Conservation (phyloP, 805 yeast genomes). For the Saccharomycopsis amapae region DNA sequence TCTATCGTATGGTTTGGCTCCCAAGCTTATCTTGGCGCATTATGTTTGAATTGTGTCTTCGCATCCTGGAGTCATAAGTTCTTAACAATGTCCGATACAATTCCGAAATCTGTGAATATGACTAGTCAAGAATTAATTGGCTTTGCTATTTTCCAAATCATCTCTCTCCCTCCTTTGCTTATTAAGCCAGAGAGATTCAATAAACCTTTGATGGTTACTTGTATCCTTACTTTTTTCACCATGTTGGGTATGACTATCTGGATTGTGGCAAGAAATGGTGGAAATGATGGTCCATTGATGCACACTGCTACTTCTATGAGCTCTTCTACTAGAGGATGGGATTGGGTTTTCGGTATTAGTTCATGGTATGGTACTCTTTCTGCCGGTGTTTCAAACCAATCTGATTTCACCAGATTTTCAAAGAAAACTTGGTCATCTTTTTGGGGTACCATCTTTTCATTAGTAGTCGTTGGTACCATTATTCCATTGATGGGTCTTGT, state of each 20-base stretch:
- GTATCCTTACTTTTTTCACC: slow-evolving; percentile 23
- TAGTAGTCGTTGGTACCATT: slow-evolving; percentile 33
- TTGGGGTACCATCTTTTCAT: slow-evolving; percentile 34
- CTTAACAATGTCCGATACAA: slow-evolving; percentile 24
- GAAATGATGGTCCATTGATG: slow-evolving; percentile 28
- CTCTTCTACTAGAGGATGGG: slow-evolving; percentile 27
- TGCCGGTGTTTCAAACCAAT: slow-evolving; percentile 32
- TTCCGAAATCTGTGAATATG: slow-evolving; percentile 13
- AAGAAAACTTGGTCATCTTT: slow-evolving; percentile 28
- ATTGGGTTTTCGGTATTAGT: slow-evolving; percentile 34
- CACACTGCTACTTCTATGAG: slow-evolving; percentile 19
- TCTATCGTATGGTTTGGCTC: slow-evolving; percentile 26
- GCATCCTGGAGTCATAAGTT: slow-evolving; percentile 23
- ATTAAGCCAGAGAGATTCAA: slow-evolving; percentile 25
- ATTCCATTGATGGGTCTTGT: slow-evolving; percentile 36
- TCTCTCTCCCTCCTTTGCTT: slow-evolving; percentile 30
- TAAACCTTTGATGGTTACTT: slow-evolving; percentile 23
- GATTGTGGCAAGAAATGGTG: slow-evolving; percentile 27
- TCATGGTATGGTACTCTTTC: slow-evolving; percentile 35
- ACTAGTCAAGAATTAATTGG: neutral
- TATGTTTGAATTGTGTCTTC: slow-evolving; percentile 23
- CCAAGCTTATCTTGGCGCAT: slow-evolving; percentile 26
- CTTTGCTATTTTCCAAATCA: slow-evolving; percentile 27
- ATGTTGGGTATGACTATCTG: slow-evolving; percentile 28
- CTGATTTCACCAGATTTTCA: slow-evolving; percentile 32